Conservation (phyloP, 306 rosid species). For the Glycyrrhiza uralensis region DNA sequence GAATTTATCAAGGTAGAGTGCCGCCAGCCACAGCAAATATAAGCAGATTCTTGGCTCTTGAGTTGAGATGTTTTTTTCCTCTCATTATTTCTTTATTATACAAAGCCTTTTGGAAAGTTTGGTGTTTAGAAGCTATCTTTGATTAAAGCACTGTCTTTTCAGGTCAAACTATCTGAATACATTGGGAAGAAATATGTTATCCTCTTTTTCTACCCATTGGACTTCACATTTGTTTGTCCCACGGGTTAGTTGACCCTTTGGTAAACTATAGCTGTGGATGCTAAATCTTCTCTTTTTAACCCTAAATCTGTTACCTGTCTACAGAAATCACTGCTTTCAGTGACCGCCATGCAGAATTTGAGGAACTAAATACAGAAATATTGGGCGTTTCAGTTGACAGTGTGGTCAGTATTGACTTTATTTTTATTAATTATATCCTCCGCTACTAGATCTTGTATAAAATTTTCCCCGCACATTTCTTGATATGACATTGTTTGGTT, state of each 20-base stretch:
- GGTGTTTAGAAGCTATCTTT: not conserved
- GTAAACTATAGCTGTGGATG: not conserved
- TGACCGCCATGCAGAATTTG: constrained; percentile 78
- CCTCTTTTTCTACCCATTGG: constrained; percentile 97
- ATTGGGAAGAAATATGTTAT: constrained; percentile 96
- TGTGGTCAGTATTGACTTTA: constrained; percentile 56
- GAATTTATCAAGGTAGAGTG: constrained; percentile 75
- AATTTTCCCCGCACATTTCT: not conserved
- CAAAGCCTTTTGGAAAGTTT: not conserved
- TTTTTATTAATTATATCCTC: not conserved
- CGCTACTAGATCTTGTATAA: not conserved
- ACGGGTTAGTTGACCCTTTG: constrained; percentile 55
- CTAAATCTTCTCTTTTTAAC: not conserved
- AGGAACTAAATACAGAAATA: constrained; percentile 70
- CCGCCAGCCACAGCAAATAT: not conserved
- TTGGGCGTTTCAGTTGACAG: constrained; percentile 94
- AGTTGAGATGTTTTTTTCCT: not conserved
- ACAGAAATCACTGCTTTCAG: constrained; percentile 97
- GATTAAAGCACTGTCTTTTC: constrained; percentile 22
- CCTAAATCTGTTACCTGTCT: not conserved
- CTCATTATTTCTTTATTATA: not conserved
- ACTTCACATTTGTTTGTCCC: constrained; percentile 97
- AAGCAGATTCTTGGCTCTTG: not conserved
- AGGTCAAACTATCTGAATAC: constrained; percentile 93
- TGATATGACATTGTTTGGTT: not conserved